Base-by-base conservation (phyloP, 345 rosid genomes). In the Nasturtium officinale region DNA sequence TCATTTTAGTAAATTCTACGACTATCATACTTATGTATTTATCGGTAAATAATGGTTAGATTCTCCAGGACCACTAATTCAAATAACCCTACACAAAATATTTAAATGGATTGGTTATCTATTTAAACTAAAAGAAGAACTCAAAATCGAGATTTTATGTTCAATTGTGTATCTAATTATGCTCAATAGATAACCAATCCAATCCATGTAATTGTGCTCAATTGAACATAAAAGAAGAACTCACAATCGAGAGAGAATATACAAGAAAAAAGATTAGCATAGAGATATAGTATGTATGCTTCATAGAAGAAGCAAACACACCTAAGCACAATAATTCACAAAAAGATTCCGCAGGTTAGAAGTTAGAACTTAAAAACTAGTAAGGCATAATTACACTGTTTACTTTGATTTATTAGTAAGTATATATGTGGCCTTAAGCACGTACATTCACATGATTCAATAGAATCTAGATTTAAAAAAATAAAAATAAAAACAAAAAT, bases 241-340 rank as follows among this genome's bases (percentile, higher is more conserved):
- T 9, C 25, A 21, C 53, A 58, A 9, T 17, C 11, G 20, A 21
- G 12, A 45, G 60, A 60, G 37, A 46, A 59, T 25, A 12, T 3
- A 12, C 0, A 65, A 40, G 9, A 5, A 58, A 26, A 48, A 38
- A 50, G 18, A 63, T 40, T 28, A 75, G 71, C 78, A 78, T 18
- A 61, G 72, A 79, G 70, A 65, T 54, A 61, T 56, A 48, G 38
- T 51, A 55, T 59, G 38, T 51, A 55, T 59, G 61, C 15, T 62
- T 67, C 67, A 48, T 40, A 37, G 15, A 73, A 50, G 67, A 74
- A 74, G 73, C 78, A 74, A 74, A 65, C 58, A 74, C 61, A 64
- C 32, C 56, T 66, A 37, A 38, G 18, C 20, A n/a, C 53, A 20
- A 50, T 21, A 20, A 50, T 21, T 13, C 18, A 20, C 53, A 28